Base-by-base conservation (phyloP, 129 eudicot genomes). In the Centella asiatica region DNA sequence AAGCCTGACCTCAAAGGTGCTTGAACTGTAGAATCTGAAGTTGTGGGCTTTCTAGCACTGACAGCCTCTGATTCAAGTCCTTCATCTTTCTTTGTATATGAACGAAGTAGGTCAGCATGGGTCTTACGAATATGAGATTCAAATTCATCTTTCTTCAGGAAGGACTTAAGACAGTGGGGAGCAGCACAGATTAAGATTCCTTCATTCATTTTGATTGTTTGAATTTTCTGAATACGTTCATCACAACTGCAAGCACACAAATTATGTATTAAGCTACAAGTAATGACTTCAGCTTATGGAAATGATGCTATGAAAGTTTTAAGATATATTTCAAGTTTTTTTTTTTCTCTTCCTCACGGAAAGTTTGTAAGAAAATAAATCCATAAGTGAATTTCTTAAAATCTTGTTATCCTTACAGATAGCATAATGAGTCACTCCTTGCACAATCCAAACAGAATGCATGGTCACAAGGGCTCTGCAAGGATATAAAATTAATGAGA, bases 401-500 rank as follows among this genome's bases (percentile, higher is more conserved):
- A 39, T n/a, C 29, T 23, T 19, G 22, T 62, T 44, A 22, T 36
- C 48, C 97, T 86, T 81, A 90, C 97, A 90, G 71, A 61, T 79
- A 86, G 79, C 97, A 90, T 57, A 84, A 69, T 52, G 95, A 86
- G 75, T 87, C 87, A 64, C 95, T 90, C 78, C 97, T 83, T 26
- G 94, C 94, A 23, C 97, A 90, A 65, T 86, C 97, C 78, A 90
- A 75, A 71, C 97, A 90, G 73, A 86, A 90, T 25, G 79, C 85
- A 81, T 90, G 97, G 67, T 84, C 97, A 64, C 97, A 90, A 45
- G 97, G 97, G 69, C 76, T 84, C 97, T 90, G 95, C 83, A 83
- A 74, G 47, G 50, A 54, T 52, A 79, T 56, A 72, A 81, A 64
- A 4, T 53, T 53, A 31, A n/a, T n/a, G n/a, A n/a, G n/a, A n/a